phyloP scores from a whole-genome alignment of 148 eudicot species.

The Rhododendron griersonianum region DNA sequence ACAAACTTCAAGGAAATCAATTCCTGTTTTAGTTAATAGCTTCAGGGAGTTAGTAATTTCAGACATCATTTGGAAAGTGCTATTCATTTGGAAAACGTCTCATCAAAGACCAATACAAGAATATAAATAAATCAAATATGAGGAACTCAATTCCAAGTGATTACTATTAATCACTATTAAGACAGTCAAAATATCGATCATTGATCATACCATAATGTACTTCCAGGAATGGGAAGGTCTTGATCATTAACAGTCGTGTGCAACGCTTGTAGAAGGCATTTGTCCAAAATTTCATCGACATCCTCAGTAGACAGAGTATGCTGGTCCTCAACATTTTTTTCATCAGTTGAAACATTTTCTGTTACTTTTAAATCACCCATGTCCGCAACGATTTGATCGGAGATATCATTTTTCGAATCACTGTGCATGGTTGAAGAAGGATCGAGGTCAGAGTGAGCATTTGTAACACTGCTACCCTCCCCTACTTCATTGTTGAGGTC shows the following conservation, averaged over 20 bases:
- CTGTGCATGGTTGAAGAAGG: constrained; percentile 19
- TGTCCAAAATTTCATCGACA: constrained; percentile 70
- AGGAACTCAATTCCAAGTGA: neutral
- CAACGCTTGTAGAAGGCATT: constrained; percentile 88
- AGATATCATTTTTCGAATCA: constrained; percentile 28
- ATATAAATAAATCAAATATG: neutral
- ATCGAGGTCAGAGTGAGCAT: constrained; percentile 23
- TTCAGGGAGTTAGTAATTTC: neutral
- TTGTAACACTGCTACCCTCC: constrained; percentile 26
- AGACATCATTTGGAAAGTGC: neutral
- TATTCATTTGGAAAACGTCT: neutral
- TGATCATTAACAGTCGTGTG: constrained; percentile 84
- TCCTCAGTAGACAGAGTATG: constrained; percentile 53
- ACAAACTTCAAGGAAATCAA: constrained; percentile 4
- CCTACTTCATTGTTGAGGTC: constrained; percentile 26
- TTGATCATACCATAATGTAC: constrained; percentile 72
- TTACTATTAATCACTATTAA: neutral
- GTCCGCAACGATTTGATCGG: constrained; percentile 38
- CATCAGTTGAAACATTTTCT: constrained; percentile 35
- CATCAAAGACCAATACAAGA: neutral
- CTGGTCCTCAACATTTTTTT: constrained; percentile 46
- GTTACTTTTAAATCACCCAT: constrained; percentile 44
- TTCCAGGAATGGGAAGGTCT: constrained; percentile 94
- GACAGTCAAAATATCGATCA: constrained; percentile 4
- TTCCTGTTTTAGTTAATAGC: neutral